These are phyloP conservation scores for Tetrapisispora fleetii DNA, from an alignment of 805 yeast genomes.

Conservation along the genomic window DNA sequence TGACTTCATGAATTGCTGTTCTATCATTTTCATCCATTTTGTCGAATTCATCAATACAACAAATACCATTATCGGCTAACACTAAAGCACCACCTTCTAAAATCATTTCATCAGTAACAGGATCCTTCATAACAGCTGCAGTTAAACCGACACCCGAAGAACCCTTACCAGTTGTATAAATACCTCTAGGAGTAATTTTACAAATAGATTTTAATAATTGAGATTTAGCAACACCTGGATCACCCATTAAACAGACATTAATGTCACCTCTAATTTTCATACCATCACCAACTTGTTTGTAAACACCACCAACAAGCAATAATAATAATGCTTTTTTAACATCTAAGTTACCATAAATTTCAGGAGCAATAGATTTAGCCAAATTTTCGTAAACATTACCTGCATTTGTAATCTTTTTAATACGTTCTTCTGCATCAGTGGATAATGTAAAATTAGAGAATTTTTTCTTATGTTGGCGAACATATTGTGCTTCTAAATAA, in stretches of 20 bases:
- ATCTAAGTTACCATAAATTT: slow-evolving; percentile 88
- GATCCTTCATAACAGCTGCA: slow-evolving; percentile 98
- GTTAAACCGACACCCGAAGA: slow-evolving; percentile 98
- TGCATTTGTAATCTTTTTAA: slow-evolving; percentile 42
- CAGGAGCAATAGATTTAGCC: slow-evolving; percentile 92
- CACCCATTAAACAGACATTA: slow-evolving; percentile 94
- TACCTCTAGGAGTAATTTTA: slow-evolving; percentile 91
- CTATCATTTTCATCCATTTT: slow-evolving; percentile 97
- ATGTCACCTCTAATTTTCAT: slow-evolving; percentile 96
- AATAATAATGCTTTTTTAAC: slow-evolving; percentile 83
- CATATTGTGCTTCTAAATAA: slow-evolving; percentile 76
- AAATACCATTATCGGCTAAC: slow-evolving; percentile 92
- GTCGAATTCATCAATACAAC: slow-evolving; percentile 98
- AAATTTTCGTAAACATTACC: slow-evolving; percentile 73
- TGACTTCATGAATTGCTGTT: slow-evolving; percentile 97
- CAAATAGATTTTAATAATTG: slow-evolving; percentile 85
- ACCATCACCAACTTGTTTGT: slow-evolving; percentile 92
- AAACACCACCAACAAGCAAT: slow-evolving; percentile 88
- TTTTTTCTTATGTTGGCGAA: slow-evolving; percentile 81
- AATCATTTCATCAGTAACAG: slow-evolving; percentile 97
- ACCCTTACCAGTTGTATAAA: slow-evolving; percentile 96
- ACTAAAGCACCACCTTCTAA: slow-evolving; percentile 97
- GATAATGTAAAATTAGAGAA: slow-evolving; percentile 58
- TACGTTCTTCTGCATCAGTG: slow-evolving; percentile 43
- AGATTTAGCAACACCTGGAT: slow-evolving; percentile 98